Evolutionary conservation across 2,329 filamentous ascomycete genomes (phyloP).

Genomic region (Neofusicoccum umdonicola): DNA sequence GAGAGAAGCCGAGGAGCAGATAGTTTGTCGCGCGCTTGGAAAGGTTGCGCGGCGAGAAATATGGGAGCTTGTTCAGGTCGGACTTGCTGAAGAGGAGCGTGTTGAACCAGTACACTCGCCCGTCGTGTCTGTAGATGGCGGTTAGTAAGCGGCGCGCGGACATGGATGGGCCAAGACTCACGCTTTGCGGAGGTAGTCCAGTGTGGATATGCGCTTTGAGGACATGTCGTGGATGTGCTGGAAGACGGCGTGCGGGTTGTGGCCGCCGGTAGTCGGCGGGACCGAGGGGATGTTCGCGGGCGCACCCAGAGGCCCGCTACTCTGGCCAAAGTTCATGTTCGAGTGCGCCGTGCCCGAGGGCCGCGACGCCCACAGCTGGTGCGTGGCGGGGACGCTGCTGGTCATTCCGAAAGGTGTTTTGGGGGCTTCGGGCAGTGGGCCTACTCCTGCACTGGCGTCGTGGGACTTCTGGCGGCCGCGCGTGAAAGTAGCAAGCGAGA

Average conservation of each 20-base stretch:
- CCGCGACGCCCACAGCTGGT: conserved; percentile 7
- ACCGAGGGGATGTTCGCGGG: conserved; percentile 23
- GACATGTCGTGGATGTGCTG: conserved; percentile 78
- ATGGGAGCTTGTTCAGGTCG: conserved; percentile 78
- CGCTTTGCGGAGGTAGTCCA: conserved; percentile 92
- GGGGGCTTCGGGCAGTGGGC: neutral
- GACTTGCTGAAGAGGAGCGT: conserved; percentile 85
- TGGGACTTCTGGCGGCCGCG: conserved; percentile 34
- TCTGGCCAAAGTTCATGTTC: conserved; percentile 7
- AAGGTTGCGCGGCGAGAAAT: conserved; percentile 79
- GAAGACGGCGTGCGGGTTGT: conserved; percentile 57
- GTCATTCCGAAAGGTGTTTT: conserved; percentile 6
- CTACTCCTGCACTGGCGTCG: conserved; percentile 29
- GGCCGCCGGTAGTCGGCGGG: conserved; percentile 31
- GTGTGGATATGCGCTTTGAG: conserved; percentile 87
- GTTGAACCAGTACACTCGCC: conserved; percentile 97
- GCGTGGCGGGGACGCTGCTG: neutral
- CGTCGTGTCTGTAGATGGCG: conserved; percentile 69
- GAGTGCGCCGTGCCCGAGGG: conserved; percentile 12
- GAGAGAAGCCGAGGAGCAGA: conserved; percentile 84
- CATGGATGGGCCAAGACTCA: conserved; percentile 48
- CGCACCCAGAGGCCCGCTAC: neutral
- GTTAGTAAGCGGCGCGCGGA: conserved; percentile 1
- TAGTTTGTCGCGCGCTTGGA: conserved; percentile 90
- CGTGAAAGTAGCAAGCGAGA: conserved; percentile 39